phyloP scores from a whole-genome alignment of 257 asterid species.

The Solanum microdontum region DNA sequence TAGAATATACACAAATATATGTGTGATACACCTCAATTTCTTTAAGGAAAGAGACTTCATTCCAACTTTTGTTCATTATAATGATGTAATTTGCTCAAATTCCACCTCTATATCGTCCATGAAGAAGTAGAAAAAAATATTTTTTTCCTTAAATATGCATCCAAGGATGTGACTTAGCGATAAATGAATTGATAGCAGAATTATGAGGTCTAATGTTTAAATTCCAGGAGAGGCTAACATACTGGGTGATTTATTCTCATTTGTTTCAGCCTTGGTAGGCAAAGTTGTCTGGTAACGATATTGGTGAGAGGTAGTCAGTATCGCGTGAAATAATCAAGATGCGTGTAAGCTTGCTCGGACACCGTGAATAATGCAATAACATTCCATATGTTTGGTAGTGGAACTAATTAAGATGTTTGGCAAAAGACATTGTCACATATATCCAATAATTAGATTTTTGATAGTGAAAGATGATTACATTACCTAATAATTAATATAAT shows the following conservation, averaged over 20 bases:
- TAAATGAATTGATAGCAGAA: not conserved
- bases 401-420: not conserved
- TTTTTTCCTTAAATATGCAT: not conserved
- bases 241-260: not conserved
- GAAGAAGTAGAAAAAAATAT: not conserved
- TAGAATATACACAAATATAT: not conserved
- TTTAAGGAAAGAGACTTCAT: not conserved
- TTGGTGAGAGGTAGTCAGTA: fast-evolving
- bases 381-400: not conserved
- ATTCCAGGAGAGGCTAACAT: not conserved
- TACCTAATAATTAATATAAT: not conserved
- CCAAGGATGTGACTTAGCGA: not conserved
- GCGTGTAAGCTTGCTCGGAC: not conserved
- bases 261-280: not conserved
- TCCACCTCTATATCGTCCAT: not conserved
- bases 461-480: not conserved
- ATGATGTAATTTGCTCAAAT: not conserved
- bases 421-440: not conserved
- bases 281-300: not conserved
- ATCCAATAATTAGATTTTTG: not conserved
- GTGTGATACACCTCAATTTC: not conserved
- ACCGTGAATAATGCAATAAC: not conserved
- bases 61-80: not conserved
- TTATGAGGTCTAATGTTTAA: not conserved
- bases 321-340: not conserved